These are phyloP conservation scores for Monsonia emarginata DNA, from an alignment of 441 rosid species.

Conservation along the genomic window DNA sequence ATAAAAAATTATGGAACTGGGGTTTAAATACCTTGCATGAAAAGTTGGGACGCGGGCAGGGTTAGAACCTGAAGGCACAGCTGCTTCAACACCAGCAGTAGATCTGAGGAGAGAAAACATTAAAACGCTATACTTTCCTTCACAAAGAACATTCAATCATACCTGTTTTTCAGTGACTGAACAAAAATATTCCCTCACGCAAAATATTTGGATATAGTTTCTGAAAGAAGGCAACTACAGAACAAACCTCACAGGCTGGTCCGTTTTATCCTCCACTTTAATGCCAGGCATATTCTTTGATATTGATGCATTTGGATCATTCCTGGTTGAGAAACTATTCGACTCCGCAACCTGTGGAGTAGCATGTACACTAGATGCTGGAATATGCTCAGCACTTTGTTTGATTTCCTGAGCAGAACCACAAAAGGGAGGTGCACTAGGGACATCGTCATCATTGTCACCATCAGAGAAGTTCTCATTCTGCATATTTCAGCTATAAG, in stretches of 20 bases:
- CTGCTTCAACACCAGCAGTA: slow-evolving; percentile 40
- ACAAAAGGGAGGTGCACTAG: slow-evolving; percentile 88
- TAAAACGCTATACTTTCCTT: slow-evolving; percentile 6
- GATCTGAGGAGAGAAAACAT: slow-evolving; percentile 31
- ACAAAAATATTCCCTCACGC: background rate
- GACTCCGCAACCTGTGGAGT: slow-evolving; percentile 18
- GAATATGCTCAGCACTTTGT: slow-evolving; percentile 29
- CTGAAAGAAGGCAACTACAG: slow-evolving; percentile 6
- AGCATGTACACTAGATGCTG: slow-evolving; percentile 28
- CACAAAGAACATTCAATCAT: slow-evolving; percentile 1
- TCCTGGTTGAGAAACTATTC: slow-evolving; percentile 13
- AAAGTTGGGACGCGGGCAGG: slow-evolving; percentile 76
- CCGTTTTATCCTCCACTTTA: slow-evolving; percentile 31
- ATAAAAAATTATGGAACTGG: slow-evolving; percentile 7
- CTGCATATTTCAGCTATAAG: slow-evolving; percentile 23
- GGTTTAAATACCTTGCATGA: slow-evolving; percentile 70
- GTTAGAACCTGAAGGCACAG: slow-evolving; percentile 44
- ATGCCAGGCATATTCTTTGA: slow-evolving; percentile 19
- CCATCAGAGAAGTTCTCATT: slow-evolving; percentile 36
- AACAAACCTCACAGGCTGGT: slow-evolving; percentile 59
- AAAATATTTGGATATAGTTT: background rate
- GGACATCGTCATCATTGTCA: slow-evolving; percentile 41
- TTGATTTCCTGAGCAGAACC: slow-evolving; percentile 47
- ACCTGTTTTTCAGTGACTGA: background rate
- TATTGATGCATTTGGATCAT: slow-evolving; percentile 20